phyloP scores from a whole-genome alignment of 331 rosid species.

The Saraca asoca region DNA sequence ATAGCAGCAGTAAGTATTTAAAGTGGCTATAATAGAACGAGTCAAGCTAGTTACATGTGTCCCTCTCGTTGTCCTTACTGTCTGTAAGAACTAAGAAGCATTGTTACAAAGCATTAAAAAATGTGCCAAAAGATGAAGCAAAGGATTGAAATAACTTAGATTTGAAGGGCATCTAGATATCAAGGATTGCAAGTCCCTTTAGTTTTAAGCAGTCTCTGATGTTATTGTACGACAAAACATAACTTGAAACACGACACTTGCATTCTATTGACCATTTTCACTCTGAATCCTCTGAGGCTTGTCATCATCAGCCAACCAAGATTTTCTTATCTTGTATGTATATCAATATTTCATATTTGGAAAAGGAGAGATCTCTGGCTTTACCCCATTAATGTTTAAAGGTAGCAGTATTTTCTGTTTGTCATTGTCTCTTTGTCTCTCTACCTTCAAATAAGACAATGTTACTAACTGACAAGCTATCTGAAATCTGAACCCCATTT shows the following conservation, averaged over 20 bases:
- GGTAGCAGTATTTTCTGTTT: conserved; percentile 30
- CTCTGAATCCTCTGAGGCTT: conserved; percentile 36
- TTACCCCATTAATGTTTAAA: conserved; percentile 32
- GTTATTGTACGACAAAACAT: conserved; percentile 25
- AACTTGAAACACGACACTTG: conserved; percentile 35
- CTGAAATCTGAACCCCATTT: too few relatives aligned
- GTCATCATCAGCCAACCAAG: conserved; percentile 47
- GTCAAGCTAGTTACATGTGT: too few relatives aligned
- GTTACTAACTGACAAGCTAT: too few relatives aligned
- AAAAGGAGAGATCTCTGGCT: neutral
- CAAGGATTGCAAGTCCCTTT: too few relatives aligned
- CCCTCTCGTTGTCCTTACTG: too few relatives aligned
- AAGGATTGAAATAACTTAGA: too few relatives aligned
- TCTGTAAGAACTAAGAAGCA: too few relatives aligned
- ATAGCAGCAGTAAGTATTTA: too few relatives aligned
- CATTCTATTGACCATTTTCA: conserved; percentile 5
- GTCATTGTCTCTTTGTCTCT: conserved; percentile 27
- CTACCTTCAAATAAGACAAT: conserved; percentile 4
- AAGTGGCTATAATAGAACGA: too few relatives aligned
- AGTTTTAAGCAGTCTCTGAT: neutral
- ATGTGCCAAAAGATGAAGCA: too few relatives aligned
- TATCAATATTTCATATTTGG: neutral
- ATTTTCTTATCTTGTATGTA: conserved; percentile 18
- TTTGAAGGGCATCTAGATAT: too few relatives aligned
- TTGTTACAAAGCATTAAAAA: too few relatives aligned